phyloP scores from a whole-genome alignment of 2,329 filamentous ascomycete species.

The Fonsecaea multimorphosa region DNA sequence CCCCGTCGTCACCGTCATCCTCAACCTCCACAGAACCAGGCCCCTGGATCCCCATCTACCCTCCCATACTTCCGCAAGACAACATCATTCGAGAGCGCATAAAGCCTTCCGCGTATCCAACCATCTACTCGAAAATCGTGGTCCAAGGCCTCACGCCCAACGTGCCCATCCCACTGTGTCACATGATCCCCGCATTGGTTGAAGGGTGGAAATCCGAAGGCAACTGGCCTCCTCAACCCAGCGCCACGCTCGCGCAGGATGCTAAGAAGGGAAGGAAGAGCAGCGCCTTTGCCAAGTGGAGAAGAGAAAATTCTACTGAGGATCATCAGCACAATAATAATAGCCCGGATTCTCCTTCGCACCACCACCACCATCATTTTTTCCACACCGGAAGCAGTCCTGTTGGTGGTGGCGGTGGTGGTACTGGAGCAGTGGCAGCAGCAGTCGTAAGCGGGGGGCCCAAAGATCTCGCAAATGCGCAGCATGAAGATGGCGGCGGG shows the following conservation, averaged over 20 bases:
- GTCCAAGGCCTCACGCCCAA: constrained; percentile 78
- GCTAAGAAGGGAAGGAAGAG: constrained; percentile 29
- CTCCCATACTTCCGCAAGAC: constrained; percentile 72
- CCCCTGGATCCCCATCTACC: constrained; percentile 73
- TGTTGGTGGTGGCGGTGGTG: neutral
- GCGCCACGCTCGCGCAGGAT: constrained; percentile 20
- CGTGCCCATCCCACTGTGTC: constrained; percentile 83
- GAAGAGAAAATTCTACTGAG: constrained; percentile 23
- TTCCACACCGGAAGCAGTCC: neutral
- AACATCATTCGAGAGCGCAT: constrained; percentile 82
- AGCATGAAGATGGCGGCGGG: neutral
- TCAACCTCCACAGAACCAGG: constrained; percentile 45
- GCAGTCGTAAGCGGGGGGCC: neutral
- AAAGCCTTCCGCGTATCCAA: constrained; percentile 72
- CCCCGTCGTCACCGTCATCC: constrained; percentile 51
- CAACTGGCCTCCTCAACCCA: constrained; percentile 77
- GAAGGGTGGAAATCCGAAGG: constrained; percentile 91
- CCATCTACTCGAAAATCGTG: constrained; percentile 89
- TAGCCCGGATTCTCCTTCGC: neutral
- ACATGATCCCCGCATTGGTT: constrained; percentile 81
- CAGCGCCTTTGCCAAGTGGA: constrained; percentile 30
- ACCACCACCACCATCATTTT: constrained; percentile 7
- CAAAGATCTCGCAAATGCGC: neutral
- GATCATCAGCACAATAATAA: constrained; percentile 2
- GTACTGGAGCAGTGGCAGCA: constrained; percentile 9